A percentile compares a stretch with the other conserved stretches of the same genome.
phyloP scores from a whole-genome alignment of 83 land plant species.

The Isoetes engelmannii region DNA sequence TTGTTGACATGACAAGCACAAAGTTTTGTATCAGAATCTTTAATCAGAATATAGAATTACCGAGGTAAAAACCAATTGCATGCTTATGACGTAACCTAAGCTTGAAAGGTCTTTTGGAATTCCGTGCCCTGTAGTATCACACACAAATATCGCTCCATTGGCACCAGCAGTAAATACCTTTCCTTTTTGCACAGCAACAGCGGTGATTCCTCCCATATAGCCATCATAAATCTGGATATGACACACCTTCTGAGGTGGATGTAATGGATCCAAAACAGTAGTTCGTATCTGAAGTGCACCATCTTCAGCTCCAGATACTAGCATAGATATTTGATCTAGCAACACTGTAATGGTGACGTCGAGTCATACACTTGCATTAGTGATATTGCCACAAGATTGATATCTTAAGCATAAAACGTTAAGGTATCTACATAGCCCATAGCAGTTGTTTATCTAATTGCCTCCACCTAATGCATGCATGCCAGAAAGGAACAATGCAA shows the following conservation, averaged over 20 bases:
- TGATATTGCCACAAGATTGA: too few species aligned
- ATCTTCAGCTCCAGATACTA: constrained; percentile 30
- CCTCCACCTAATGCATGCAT: too few species aligned
- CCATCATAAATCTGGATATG: constrained; percentile 35
- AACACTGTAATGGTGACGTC: constrained; percentile 19
- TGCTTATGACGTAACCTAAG: background rate
- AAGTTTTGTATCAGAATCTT: too few species aligned
- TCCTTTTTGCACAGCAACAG: constrained; percentile 13
- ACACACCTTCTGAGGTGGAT: constrained; percentile 26
- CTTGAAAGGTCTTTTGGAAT: background rate
- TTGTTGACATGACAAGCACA: too few species aligned
- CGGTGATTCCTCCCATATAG: constrained; percentile 20
- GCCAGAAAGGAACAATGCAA: too few species aligned
- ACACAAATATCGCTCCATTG: constrained; percentile 24
- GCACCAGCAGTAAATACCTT: constrained; percentile 27
- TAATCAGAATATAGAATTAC: too few species aligned
- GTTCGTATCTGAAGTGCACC: constrained; percentile 28
- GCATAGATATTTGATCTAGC: constrained; percentile 4
- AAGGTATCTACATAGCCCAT: too few species aligned
- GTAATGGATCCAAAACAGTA: constrained; percentile 21
- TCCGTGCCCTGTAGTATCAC: constrained; percentile 16
- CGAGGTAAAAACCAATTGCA: background rate
- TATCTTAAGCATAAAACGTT: too few species aligned
- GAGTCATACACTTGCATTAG: too few species aligned
- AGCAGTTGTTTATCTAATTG: too few species aligned